A percentile compares a stretch with the other conserved stretches of the same genome.
Conservation (phyloP, 2,329 filamentous ascomycete species). For the Cercospora sp. region DNA sequence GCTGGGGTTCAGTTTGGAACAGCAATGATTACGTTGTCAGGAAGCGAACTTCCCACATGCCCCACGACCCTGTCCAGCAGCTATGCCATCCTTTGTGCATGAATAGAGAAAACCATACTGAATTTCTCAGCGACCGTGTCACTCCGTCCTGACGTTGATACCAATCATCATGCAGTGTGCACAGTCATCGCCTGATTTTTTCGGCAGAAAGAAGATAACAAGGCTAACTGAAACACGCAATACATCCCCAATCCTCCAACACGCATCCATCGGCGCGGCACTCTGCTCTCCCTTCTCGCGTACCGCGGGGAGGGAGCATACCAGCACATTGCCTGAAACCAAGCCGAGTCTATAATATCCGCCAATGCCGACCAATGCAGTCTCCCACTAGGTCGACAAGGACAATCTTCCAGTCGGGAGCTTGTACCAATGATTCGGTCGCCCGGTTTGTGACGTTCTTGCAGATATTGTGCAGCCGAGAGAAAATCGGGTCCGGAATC, state of each 20-base stretch:
- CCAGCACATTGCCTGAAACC: constrained; percentile 3
- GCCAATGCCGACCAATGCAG: constrained; percentile 14
- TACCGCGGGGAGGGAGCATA: not conserved
- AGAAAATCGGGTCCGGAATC: constrained; percentile 2
- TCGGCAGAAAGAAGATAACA: not conserved
- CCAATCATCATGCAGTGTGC: not conserved
- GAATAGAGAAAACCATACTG: not conserved
- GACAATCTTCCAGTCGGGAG: not conserved
- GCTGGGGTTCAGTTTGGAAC: not conserved
- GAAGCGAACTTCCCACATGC: not conserved
- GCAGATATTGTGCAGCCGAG: not conserved
- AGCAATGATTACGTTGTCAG: not conserved
- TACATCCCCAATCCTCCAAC: not conserved
- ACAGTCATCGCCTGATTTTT: not conserved
- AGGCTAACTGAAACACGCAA: not conserved
- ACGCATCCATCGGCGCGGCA: not conserved
- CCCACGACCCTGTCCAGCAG: not conserved
- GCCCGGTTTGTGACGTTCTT: not conserved
- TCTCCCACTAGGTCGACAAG: constrained; percentile 3
- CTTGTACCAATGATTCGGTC: not conserved
- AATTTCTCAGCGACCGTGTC: not conserved
- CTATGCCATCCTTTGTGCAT: not conserved
- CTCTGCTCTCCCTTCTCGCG: not conserved
- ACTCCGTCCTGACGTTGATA: not conserved
- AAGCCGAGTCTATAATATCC: constrained; percentile 2